These are phyloP conservation scores for Coemansia sp. DNA, from an alignment of 192 early-diverging fungal species.

Conservation along the genomic window DNA sequence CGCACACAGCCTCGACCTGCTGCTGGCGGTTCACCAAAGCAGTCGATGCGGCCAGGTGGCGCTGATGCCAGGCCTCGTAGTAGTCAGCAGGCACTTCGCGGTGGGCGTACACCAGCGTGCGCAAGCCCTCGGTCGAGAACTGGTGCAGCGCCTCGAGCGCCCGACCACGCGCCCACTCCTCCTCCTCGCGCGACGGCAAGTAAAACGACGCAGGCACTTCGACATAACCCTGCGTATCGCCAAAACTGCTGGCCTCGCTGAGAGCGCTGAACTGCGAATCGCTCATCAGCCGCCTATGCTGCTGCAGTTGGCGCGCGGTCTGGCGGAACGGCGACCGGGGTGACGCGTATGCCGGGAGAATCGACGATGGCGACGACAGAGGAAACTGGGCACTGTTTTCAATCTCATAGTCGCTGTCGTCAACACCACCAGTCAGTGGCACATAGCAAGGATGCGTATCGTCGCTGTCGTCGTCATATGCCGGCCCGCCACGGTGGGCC, in stretches of 20 bases:
- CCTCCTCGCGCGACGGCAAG: constrained; percentile 47
- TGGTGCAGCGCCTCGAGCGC: constrained; percentile 65
- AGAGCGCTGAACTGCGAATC: constrained; percentile 39
- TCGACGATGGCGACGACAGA: background rate
- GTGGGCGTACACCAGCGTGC: constrained; percentile 79
- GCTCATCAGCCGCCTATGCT: constrained; percentile 37
- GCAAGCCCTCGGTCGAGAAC: constrained; percentile 73
- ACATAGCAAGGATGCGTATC: background rate
- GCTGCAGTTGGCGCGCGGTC: background rate
- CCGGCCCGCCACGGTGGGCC: background rate
- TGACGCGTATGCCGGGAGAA: background rate
- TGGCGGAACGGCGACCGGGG: constrained; percentile 7
- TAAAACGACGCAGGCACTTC: constrained; percentile 32
- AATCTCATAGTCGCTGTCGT: background rate
- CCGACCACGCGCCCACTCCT: constrained; percentile 62
- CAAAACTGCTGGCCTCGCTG: constrained; percentile 43
- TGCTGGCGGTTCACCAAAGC: constrained; percentile 62
- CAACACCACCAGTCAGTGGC: background rate
- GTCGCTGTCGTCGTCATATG: background rate
- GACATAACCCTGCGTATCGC: constrained; percentile 29
- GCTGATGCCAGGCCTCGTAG: constrained; percentile 65
- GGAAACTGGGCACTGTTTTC: background rate
- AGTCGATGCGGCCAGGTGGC: constrained; percentile 67
- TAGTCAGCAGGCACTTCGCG: constrained; percentile 59
- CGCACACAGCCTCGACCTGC: constrained; percentile 64